Conservation (phyloP, 345 rosid genomes). For the Eucalyptus urophylla region DNA sequence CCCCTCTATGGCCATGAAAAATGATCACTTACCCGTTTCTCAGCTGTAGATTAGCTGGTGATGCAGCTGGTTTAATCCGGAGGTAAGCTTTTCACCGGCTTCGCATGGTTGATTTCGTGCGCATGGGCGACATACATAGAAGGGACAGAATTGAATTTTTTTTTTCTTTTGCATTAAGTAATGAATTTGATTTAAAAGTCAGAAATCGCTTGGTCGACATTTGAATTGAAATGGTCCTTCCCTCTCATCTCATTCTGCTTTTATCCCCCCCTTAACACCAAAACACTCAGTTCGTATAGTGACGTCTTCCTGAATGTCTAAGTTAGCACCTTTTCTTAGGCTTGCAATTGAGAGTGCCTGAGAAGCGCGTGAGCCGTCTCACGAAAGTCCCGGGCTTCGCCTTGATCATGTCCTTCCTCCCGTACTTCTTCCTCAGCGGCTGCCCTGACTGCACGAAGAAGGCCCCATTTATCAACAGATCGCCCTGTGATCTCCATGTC, state of each 20-base stretch:
- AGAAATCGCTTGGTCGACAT: background rate
- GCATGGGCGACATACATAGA: background rate
- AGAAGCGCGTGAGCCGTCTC: constrained; percentile 23
- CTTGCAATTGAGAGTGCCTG: constrained; percentile 43
- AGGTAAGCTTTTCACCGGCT: background rate
- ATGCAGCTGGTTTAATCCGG: background rate
- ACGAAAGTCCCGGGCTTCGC: constrained; percentile 39
- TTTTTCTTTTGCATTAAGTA: background rate
- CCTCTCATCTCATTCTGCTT: background rate
- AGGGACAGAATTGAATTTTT: background rate
- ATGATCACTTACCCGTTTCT: background rate
- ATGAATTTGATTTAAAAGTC: background rate
- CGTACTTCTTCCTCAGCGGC: background rate
- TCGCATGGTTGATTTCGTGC: background rate
- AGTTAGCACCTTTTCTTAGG: background rate
- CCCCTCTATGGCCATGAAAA: background rate
- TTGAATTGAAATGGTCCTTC: background rate
- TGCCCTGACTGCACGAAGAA: constrained; percentile 50
- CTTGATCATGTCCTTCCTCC: constrained; percentile 7
- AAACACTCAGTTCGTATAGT: background rate
- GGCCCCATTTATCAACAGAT: constrained; percentile 56
- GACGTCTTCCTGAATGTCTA: background rate
- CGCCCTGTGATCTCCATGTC: constrained; percentile 69
- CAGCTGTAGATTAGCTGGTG: background rate
- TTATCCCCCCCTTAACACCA: background rate